Conservation (phyloP, 192 early-diverging fungal genomes). For the Funneliformis mosseae region DNA sequence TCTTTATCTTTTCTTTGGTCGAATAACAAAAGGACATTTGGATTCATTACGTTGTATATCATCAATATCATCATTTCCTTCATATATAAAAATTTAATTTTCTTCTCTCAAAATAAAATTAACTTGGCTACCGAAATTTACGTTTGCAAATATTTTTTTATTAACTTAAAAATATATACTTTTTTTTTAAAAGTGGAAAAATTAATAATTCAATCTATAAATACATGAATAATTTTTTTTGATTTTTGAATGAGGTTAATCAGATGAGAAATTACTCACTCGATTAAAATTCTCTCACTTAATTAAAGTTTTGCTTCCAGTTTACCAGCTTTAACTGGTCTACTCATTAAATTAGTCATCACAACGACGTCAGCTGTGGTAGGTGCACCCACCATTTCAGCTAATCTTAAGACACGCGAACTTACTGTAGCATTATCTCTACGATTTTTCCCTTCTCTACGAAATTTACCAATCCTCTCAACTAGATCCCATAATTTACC, state of each 20-base stretch:
- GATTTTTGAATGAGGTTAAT: not conserved
- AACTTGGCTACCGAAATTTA: too few relatives aligned
- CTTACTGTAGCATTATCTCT: conserved; percentile 79
- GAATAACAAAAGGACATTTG: not conserved
- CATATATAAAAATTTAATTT: too few relatives aligned
- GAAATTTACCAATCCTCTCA: conserved; percentile 74
- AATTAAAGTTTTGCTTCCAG: conserved; percentile 28
- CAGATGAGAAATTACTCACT: too few relatives aligned
- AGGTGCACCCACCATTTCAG: conserved; percentile 55
- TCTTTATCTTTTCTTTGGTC: not conserved
- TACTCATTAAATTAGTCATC: conserved; percentile 29
- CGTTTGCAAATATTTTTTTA: too few relatives aligned
- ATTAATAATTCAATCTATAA: too few relatives aligned
- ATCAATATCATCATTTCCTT: too few relatives aligned
- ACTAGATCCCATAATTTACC: conserved; percentile 79
- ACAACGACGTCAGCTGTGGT: conserved; percentile 34
- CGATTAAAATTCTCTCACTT: too few relatives aligned
- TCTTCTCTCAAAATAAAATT: too few relatives aligned
- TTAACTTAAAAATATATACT: too few relatives aligned
- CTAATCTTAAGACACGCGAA: conserved; percentile 55
- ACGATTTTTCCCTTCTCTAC: conserved; percentile 85
- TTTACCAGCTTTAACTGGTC: conserved; percentile 20
- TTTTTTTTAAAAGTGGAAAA: too few relatives aligned
- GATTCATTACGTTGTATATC: not conserved
- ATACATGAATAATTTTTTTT: too few relatives aligned